phyloP scores from a whole-genome alignment of 805 yeast species.

The Cyberlindnera petersonii region DNA sequence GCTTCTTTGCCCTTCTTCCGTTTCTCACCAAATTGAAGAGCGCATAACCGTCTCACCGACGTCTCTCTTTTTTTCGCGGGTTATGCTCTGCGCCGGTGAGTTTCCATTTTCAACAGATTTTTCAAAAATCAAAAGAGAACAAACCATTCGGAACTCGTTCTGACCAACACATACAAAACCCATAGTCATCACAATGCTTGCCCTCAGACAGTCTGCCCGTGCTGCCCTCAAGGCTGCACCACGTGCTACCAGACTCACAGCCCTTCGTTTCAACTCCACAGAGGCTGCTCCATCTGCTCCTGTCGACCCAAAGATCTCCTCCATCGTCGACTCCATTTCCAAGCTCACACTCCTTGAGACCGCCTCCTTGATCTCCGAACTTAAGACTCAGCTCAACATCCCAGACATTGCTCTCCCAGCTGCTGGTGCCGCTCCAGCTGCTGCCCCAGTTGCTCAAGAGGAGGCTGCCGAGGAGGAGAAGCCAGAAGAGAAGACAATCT shows the following conservation, averaged over 20 bases:
- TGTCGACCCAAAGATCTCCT: conserved; percentile 82
- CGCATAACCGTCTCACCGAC: conserved; percentile 13
- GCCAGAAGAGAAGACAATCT: conserved; percentile 88
- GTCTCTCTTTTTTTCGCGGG: not conserved
- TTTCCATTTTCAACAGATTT: conserved; percentile 10
- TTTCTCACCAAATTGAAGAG: not conserved
- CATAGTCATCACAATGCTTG: conserved; percentile 11
- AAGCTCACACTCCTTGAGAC: conserved; percentile 91
- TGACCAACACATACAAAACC: not conserved
- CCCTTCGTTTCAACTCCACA: conserved; percentile 37
- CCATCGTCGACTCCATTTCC: conserved; percentile 88
- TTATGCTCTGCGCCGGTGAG: conserved; percentile 7
- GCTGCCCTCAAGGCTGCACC: conserved; percentile 19
- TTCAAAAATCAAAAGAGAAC: conserved; percentile 1
- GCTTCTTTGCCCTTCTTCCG: no score
- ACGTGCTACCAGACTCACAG: conserved; percentile 12
- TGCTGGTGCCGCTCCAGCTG: conserved; percentile 55
- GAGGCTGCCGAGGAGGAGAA: conserved; percentile 73
- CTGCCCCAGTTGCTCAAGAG: conserved; percentile 65
- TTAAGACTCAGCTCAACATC: conserved; percentile 79
- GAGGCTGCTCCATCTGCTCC: conserved; percentile 37
- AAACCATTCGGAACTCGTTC: not conserved
- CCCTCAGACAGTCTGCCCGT: conserved; percentile 21
- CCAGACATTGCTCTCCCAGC: conserved; percentile 90
- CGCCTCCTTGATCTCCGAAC: conserved; percentile 75